These are phyloP conservation scores for Trametes meyenii DNA, from an alignment of 768 basidiomycete species.

Conservation along the genomic window DNA sequence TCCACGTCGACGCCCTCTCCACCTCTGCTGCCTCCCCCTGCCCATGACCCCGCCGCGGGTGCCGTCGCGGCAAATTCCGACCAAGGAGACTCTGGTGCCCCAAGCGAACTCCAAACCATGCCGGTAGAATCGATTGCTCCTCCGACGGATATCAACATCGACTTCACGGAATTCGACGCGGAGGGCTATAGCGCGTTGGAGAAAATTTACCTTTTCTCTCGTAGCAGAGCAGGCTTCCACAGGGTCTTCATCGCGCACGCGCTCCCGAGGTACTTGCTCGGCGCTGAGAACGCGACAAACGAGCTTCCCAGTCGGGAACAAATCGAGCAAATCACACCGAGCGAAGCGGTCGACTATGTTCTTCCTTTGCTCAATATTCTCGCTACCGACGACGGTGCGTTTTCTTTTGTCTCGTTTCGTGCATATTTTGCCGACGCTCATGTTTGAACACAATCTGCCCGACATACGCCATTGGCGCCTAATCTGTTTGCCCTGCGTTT, in stretches of 20 bases:
- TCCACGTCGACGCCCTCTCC: constrained; percentile 27
- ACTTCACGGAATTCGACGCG: constrained; percentile 62
- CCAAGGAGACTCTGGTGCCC: background rate
- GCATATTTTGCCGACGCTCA: constrained; percentile 9
- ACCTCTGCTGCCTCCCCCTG: constrained; percentile 17
- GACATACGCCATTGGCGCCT: constrained; percentile 8
- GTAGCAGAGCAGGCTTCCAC: constrained; percentile 70
- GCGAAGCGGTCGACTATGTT: constrained; percentile 92
- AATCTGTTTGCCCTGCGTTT: constrained; percentile 3
- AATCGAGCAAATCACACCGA: constrained; percentile 63
- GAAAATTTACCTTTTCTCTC: constrained; percentile 88
- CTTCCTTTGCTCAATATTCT: constrained; percentile 85
- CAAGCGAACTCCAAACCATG: constrained; percentile 8
- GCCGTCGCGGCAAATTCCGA: constrained; percentile 6
- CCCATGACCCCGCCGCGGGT: constrained; percentile 16
- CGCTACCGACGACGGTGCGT: constrained; percentile 82
- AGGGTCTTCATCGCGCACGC: constrained; percentile 85
- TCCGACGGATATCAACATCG: constrained; percentile 30
- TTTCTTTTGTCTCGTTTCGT: background rate
- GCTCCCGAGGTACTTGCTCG: constrained; percentile 73
- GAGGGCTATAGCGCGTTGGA: constrained; percentile 84
- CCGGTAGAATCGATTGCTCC: constrained; percentile 14
- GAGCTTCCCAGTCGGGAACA: constrained; percentile 18
- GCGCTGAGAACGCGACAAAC: constrained; percentile 17
- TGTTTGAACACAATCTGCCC: constrained; percentile 8